phyloP scores from a whole-genome alignment of 2,329 filamentous ascomycete genomes.

The Colletotrichum graminicola region DNA sequence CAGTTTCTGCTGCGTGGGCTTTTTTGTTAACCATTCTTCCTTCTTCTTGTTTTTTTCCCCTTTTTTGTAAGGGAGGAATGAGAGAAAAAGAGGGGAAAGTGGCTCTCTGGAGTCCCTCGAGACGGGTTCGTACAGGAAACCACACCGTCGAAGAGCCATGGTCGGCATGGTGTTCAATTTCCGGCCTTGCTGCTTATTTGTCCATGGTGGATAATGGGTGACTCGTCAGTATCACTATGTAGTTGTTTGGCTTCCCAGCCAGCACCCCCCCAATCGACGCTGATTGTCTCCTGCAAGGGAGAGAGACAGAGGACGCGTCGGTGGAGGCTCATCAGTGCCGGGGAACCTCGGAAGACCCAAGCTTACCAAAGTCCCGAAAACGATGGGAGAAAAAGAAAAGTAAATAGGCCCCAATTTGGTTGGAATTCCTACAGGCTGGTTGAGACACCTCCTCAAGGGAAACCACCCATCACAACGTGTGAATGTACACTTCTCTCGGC shows the following conservation, averaged over 20 bases:
- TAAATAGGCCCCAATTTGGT: background rate
- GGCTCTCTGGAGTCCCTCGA: background rate
- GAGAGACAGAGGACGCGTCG: background rate
- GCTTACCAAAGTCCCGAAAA: background rate
- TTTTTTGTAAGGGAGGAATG: background rate
- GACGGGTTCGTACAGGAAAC: background rate
- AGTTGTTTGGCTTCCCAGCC: background rate
- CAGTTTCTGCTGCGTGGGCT: background rate
- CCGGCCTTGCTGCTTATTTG: background rate
- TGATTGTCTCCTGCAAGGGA: constrained; percentile 1
- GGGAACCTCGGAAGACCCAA: background rate
- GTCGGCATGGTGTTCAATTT: background rate
- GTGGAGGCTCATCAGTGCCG: background rate
- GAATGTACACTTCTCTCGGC: background rate
- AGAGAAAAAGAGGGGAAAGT: background rate
- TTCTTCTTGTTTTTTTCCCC: background rate
- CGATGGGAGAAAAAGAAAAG: background rate
- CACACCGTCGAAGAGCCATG: background rate
- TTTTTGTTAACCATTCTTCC: background rate
- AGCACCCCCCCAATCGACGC: background rate
- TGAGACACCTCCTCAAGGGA: background rate
- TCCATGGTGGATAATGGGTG: background rate
- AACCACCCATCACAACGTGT: background rate
- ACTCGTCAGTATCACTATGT: too few species aligned
- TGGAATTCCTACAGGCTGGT: background rate